These are phyloP conservation scores for Staphylotrichum tortipilum DNA, from an alignment of 495 filamentous ascomycete genomes.

Conservation along the genomic window DNA sequence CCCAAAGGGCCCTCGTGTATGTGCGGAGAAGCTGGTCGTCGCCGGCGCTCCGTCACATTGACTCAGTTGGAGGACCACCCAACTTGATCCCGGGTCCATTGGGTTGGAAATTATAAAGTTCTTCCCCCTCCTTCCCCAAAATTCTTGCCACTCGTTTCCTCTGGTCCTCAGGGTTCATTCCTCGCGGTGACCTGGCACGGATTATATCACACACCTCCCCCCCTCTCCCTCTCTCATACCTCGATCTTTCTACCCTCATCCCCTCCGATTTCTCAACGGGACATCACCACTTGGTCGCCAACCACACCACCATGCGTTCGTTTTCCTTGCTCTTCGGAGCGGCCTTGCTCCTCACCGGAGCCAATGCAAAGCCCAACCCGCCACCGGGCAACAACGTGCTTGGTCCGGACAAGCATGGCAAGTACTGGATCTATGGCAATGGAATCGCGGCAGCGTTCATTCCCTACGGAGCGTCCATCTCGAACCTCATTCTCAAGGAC, in stretches of 20 bases:
- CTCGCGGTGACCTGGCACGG: too few species aligned
- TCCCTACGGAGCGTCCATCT: constrained; percentile 69
- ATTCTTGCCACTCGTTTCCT: too few species aligned
- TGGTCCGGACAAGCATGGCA: constrained; percentile 39
- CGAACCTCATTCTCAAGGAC: constrained; percentile 66
- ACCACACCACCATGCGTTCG: background rate
- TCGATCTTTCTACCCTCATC: background rate
- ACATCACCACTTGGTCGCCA: background rate
- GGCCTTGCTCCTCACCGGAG: background rate
- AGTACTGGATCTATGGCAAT: constrained; percentile 64
- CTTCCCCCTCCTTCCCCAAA: too few species aligned
- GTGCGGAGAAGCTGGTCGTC: too few species aligned
- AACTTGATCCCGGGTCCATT: too few species aligned
- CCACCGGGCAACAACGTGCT: background rate
- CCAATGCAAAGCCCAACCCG: background rate
- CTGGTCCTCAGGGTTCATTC: too few species aligned
- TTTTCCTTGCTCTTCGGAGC: background rate
- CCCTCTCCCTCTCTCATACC: background rate
- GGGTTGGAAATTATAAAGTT: too few species aligned
- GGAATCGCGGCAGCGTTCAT: constrained; percentile 69
- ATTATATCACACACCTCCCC: background rate
- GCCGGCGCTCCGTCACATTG: too few species aligned
- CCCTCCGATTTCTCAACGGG: background rate
- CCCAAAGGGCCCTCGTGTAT: too few species aligned
- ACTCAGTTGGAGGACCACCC: too few species aligned